Evolutionary conservation across 2,329 filamentous ascomycete genomes (phyloP).

Genomic region (Xylariaceae sp.): DNA sequence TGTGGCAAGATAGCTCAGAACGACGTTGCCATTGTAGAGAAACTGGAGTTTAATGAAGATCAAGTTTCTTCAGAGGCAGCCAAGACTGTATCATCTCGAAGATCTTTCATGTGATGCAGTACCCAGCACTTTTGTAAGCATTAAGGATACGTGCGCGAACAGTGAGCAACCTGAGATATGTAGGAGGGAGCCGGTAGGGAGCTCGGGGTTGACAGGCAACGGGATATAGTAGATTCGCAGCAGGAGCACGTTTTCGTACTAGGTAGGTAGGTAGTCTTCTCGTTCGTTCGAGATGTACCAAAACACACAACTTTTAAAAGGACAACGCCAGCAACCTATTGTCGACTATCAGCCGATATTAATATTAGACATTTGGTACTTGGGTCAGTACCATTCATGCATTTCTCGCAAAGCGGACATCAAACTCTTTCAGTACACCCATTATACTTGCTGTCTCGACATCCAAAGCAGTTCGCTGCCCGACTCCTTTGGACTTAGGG

Average conservation of each 20-base stretch:
- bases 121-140: conserved; percentile 5
- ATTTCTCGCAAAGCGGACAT: conserved; percentile 61
- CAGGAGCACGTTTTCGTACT: background rate
- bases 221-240: conserved; percentile 1
- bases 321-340: background rate
- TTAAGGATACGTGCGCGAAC: background rate
- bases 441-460: conserved; percentile 80
- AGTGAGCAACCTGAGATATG: background rate
- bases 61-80: conserved; percentile 20
- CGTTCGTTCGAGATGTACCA: too few species aligned
- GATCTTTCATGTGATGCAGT: conserved; percentile 20
- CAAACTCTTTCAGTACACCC: conserved; percentile 78
- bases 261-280: background rate
- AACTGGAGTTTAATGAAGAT: conserved; percentile 14
- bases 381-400: conserved; percentile 17
- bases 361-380: conserved; percentile 12
- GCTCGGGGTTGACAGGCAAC: background rate
- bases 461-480: conserved; percentile 57
- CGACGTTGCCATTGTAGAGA: conserved; percentile 13
- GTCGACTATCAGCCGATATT: background rate
- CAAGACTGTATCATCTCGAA: conserved; percentile 13
- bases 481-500: conserved; percentile 37
- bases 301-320: background rate
- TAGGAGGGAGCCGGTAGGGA: background rate
- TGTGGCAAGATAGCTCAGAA: conserved; percentile 9